Evolutionary conservation across 2,329 filamentous ascomycete genomes (phyloP).

Genomic region (Neoscytalidium dimidiatum): DNA sequence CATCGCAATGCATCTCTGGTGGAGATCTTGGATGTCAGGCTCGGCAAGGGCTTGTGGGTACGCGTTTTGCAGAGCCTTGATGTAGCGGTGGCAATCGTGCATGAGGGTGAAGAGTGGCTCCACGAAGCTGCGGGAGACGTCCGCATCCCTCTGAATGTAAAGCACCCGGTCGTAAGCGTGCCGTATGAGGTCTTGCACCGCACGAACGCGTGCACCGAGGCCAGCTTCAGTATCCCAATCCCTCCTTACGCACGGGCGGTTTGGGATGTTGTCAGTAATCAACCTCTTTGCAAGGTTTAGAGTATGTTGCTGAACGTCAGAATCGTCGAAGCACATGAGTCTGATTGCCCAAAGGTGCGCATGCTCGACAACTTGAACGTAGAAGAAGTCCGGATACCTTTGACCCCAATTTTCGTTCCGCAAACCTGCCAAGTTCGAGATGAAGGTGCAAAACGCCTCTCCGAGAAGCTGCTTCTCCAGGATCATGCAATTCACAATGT

Average conservation of each 20-base stretch:
- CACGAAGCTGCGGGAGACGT: background rate
- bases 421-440: constrained; percentile 27
- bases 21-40: background rate
- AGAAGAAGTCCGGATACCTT: constrained; percentile 28
- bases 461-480: constrained; percentile 4
- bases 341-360: constrained; percentile 26
- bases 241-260: background rate
- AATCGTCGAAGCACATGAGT: constrained; percentile 33
- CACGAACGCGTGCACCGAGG: background rate
- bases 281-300: constrained; percentile 28
- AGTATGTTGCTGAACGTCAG: constrained; percentile 30
- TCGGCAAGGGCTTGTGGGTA: background rate
- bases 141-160: background rate
- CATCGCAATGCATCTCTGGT: background rate
- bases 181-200: background rate
- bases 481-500: constrained; percentile 27
- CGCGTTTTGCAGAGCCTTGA: background rate
- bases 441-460: constrained; percentile 29
- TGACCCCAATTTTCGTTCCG: constrained; percentile 29
- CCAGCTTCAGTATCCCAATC: background rate
- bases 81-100: background rate
- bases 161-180: background rate
- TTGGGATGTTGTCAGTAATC: constrained; percentile 22
- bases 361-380: constrained; percentile 25
- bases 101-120: background rate